Evolutionary conservation across 106 monocot species (phyloP).

Genomic region (Apostasia shenzhenica): DNA sequence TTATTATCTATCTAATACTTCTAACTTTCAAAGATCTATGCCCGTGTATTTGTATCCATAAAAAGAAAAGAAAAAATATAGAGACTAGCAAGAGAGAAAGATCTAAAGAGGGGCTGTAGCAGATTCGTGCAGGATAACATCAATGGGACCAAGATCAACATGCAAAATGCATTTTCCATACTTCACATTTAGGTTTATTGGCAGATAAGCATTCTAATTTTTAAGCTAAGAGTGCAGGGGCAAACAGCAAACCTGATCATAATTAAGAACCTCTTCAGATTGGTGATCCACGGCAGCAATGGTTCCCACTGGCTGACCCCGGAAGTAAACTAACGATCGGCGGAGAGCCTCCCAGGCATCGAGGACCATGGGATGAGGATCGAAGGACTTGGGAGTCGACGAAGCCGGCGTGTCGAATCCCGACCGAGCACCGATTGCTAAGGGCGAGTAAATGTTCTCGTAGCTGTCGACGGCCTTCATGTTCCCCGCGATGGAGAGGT

Average conservation of each 20-base stretch:
- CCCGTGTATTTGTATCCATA: neutral
- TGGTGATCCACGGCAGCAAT: constrained; percentile 21
- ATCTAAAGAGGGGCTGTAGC: neutral
- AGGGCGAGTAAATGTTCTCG: constrained; percentile 3
- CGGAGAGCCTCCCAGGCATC: constrained; percentile 25
- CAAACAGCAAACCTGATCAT: constrained; percentile 19
- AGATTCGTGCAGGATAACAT: too few species aligned
- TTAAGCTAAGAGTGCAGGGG: neutral
- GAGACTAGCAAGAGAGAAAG: neutral
- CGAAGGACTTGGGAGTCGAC: neutral
- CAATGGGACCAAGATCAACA: too few species aligned
- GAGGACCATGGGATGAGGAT: constrained; percentile 7
- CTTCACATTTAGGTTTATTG: too few species aligned
- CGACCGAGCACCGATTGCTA: too few species aligned
- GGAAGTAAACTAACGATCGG: constrained; percentile 15
- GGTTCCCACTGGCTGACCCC: constrained; percentile 28
- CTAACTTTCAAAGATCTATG: neutral
- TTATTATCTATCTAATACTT: too few species aligned
- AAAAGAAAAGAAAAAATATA: neutral
- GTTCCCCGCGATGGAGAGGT: neutral
- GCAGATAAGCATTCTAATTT: too few species aligned
- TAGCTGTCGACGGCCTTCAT: neutral
- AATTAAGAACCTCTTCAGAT: constrained; percentile 24
- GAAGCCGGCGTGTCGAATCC: neutral
- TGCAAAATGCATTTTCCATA: too few species aligned